A percentile compares a stretch with the other conserved stretches of the same genome.
These are phyloP conservation scores for Arthroderma uncinatum DNA, from an alignment of 2,329 filamentous ascomycete genomes.

Conservation along the genomic window DNA sequence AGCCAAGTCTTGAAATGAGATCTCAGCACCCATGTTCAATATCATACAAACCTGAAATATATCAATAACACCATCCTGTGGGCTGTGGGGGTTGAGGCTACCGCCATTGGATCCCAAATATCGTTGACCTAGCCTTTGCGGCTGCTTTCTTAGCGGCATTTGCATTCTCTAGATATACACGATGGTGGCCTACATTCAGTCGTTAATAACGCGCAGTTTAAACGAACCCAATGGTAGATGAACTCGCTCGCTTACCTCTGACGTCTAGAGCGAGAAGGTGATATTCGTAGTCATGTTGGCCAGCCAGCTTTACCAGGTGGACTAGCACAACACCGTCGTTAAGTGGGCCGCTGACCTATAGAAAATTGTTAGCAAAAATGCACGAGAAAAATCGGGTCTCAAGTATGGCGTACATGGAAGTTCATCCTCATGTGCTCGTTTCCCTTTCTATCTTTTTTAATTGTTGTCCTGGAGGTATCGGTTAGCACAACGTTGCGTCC, in stretches of 20 bases:
- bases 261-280: slow-evolving; percentile 71
- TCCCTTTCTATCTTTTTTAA: slow-evolving; percentile 60
- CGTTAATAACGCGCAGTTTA: slow-evolving; percentile 1
- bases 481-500: slow-evolving; percentile 6
- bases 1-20: too few relatives aligned
- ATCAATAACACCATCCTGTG: not conserved
- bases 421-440: slow-evolving; percentile 73
- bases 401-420: slow-evolving; percentile 54
- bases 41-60: not conserved
- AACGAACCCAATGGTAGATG: not conserved
- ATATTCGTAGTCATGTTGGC: slow-evolving; percentile 61
- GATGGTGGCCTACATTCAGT: slow-evolving; percentile 29
- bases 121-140: slow-evolving; percentile 37
- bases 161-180: slow-evolving; percentile 37
- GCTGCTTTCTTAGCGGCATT: slow-evolving; percentile 27
- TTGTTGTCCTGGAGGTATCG: slow-evolving; percentile 44
- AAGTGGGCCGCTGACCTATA: slow-evolving; percentile 62
- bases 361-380: slow-evolving; percentile 17
- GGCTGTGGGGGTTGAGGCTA: slow-evolving; percentile 10
- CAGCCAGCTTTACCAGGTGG: slow-evolving; percentile 61
- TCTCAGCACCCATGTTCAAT: not conserved
- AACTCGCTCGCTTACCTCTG: slow-evolving; percentile 39
- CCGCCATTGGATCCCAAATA: slow-evolving; percentile 41
- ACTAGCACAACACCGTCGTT: slow-evolving; percentile 63
- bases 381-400: not conserved